Evolutionary conservation across 1,284 basidiomycete species (phyloP).

Genomic region (Marasmius sp.): DNA sequence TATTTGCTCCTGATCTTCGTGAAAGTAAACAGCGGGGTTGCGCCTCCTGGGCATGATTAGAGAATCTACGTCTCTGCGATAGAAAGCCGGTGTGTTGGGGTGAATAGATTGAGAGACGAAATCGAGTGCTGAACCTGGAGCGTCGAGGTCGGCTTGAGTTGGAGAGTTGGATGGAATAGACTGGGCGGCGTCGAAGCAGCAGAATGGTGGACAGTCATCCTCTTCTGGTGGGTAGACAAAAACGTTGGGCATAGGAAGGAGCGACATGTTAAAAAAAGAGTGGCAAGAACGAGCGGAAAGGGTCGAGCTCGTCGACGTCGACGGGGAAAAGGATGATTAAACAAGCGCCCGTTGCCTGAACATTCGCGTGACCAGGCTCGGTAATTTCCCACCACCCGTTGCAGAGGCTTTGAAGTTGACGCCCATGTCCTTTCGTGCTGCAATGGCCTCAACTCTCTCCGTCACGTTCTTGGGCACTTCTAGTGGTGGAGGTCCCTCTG

Average conservation of each 20-base stretch:
- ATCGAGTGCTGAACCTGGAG: conserved; percentile 40
- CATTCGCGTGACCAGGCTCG: neutral
- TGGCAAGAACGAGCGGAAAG: neutral
- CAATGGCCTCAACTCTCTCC: neutral
- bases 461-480: conserved; percentile 39
- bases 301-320: neutral
- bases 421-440: neutral
- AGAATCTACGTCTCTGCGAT: conserved; percentile 16
- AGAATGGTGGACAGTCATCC: conserved; percentile 62
- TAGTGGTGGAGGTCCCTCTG: conserved; percentile 70
- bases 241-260: conserved; percentile 51
- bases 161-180: conserved; percentile 16
- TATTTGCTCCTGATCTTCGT: conserved; percentile 20
- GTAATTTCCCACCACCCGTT: neutral
- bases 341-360: neutral
- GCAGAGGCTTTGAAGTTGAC: neutral
- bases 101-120: conserved; percentile 16
- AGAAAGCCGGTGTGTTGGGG: conserved; percentile 19
- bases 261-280: conserved; percentile 3
- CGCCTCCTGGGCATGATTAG: conserved; percentile 27
- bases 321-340: neutral
- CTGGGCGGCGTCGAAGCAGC: conserved; percentile 61
- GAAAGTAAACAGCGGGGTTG: conserved; percentile 21
- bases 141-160: conserved; percentile 36
- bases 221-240: conserved; percentile 73